Conservation (phyloP, 331 rosid genomes). For the Acacia concinna region DNA sequence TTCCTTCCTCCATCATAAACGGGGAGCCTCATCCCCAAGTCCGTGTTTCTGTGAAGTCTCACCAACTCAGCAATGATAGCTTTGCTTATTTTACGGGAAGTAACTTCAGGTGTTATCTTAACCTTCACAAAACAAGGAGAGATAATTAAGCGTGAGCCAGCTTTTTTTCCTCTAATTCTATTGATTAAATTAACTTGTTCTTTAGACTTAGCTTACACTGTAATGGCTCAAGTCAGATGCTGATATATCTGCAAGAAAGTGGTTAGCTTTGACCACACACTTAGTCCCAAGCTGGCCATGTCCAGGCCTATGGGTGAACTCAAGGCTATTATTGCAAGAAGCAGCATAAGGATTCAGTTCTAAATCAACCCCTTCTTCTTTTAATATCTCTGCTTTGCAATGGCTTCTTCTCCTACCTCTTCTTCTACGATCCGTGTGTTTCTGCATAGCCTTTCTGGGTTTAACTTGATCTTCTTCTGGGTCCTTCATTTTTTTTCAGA, state of each 20-base stretch:
- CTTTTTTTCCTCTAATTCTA: background rate
- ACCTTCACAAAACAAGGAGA: constrained; percentile 37
- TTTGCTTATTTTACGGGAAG: constrained; percentile 40
- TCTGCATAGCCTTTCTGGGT: constrained; percentile 32
- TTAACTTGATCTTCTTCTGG: constrained; percentile 41
- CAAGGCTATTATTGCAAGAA: constrained; percentile 37
- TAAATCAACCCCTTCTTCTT: constrained; percentile 24
- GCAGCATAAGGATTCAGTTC: constrained; percentile 26
- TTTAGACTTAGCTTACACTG: constrained; percentile 39
- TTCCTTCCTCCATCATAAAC: constrained; percentile 54
- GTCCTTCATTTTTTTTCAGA: constrained; percentile 42
- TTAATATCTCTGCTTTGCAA: constrained; percentile 32
- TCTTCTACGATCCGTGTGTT: constrained; percentile 39
- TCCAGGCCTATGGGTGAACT: constrained; percentile 49
- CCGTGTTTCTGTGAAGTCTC: constrained; percentile 41
- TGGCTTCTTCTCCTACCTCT: constrained; percentile 34
- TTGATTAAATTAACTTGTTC: background rate
- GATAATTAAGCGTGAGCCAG: background rate
- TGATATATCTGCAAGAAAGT: constrained; percentile 49
- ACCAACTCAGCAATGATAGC: constrained; percentile 51
- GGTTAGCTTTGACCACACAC: constrained; percentile 56
- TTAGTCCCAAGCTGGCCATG: constrained; percentile 53
- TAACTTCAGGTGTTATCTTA: constrained; percentile 44
- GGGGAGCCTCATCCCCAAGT: constrained; percentile 45
- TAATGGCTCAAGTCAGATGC: constrained; percentile 49